Evolutionary conservation across 2,329 filamentous ascomycete species (phyloP).

Genomic region (Cladosporium velox): DNA sequence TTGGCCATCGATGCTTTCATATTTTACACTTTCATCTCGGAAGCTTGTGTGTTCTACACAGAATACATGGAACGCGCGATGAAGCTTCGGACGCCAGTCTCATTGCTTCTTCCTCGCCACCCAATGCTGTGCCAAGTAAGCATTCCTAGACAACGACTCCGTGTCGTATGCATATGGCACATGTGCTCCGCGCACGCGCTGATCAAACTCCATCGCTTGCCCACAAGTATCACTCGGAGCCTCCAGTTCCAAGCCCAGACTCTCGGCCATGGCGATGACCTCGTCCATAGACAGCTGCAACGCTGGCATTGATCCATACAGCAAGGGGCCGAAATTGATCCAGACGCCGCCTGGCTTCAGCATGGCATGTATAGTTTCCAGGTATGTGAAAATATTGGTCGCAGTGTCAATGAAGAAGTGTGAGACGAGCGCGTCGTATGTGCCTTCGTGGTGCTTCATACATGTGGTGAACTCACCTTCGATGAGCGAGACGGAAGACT

Average conservation of each 20-base stretch:
- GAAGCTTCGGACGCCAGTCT: not conserved
- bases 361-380: conserved; percentile 76
- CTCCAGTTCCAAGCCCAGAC: conserved; percentile 25
- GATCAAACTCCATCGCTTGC: not conserved
- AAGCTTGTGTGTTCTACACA: not conserved
- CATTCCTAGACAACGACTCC: conserved; percentile 18
- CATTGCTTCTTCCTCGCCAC: conserved; percentile 19
- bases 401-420: conserved; percentile 96
- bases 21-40: not conserved
- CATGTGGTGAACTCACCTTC: conserved; percentile 61
- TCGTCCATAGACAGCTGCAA: conserved; percentile 27
- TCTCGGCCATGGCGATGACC: conserved; percentile 24
- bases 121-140: conserved; percentile 23
- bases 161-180: conserved; percentile 21
- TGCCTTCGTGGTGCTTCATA: conserved; percentile 34
- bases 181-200: conserved; percentile 5
- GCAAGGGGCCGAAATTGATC: conserved; percentile 81
- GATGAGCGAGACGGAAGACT: conserved; percentile 13
- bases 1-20: not conserved
- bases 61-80: not conserved
- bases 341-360: conserved; percentile 75
- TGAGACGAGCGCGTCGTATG: conserved; percentile 77
- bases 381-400: conserved; percentile 83
- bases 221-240: conserved; percentile 5
- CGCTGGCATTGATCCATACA: conserved; percentile 51